These are phyloP conservation scores for Neurospora sp. DNA, from an alignment of 495 filamentous ascomycete species.

Conservation along the genomic window DNA sequence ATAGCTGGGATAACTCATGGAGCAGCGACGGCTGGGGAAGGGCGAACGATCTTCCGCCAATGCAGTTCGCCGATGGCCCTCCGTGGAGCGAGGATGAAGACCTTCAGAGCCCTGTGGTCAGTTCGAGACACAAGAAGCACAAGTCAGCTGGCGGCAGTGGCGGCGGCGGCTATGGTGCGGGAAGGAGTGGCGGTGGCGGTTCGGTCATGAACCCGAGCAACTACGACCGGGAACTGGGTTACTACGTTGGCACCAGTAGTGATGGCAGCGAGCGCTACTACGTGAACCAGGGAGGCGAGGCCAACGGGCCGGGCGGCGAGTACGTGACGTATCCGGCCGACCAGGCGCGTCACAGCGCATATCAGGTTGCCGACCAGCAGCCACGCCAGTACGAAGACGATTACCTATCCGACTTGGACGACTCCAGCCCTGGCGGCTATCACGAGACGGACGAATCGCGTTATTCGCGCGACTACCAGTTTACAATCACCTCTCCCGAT, in stretches of 20 bases:
- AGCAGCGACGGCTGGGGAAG: conserved; percentile 36
- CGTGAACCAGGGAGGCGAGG: conserved; percentile 57
- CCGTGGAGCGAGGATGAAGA: conserved; percentile 98
- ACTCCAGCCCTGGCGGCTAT: conserved; percentile 40
- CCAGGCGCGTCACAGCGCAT: conserved; percentile 43
- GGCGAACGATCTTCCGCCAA: conserved; percentile 63
- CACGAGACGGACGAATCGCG: conserved; percentile 50
- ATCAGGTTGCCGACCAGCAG: conserved; percentile 33
- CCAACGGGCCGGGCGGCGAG: conserved; percentile 67
- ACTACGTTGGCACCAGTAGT: conserved; percentile 55
- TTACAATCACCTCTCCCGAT: conserved; percentile 89
- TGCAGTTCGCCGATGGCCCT: conserved; percentile 82
- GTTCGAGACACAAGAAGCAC: conserved; percentile 70
- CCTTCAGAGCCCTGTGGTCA: conserved; percentile 78
- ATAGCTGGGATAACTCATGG: conserved; percentile 38
- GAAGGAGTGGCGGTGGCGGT: conserved; percentile 22
- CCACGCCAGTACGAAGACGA: conserved; percentile 47
- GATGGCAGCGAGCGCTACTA: conserved; percentile 74
- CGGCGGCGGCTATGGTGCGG: conserved; percentile 21
- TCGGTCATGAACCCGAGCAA: conserved; percentile 32
- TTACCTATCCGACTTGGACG: conserved; percentile 51
- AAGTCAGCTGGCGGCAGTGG: conserved; percentile 54
- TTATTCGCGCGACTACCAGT: conserved; percentile 84
- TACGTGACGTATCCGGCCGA: conserved; percentile 69
- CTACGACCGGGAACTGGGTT: conserved; percentile 48